Percentiles rank a stretch among this genome's conserved stretches.
Conservation (phyloP, 192 early-diverging fungal genomes). For the Martensiomyces pterosporus region DNA sequence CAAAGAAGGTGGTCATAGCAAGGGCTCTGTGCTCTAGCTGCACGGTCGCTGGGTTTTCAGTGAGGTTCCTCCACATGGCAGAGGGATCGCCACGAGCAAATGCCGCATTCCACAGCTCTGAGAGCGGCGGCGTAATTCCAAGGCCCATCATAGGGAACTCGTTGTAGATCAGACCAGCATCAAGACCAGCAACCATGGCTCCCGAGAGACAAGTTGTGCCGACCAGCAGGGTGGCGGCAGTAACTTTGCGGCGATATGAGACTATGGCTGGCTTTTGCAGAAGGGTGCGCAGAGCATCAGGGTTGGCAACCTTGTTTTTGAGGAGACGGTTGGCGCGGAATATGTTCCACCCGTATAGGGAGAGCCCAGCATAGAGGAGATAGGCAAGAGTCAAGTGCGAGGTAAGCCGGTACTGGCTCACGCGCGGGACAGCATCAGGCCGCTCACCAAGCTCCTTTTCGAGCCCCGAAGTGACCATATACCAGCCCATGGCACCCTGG, state of each 20-base stretch:
- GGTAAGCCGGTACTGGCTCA: slow-evolving; percentile 90
- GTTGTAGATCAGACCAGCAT: slow-evolving; percentile 96
- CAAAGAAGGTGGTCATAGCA: slow-evolving; percentile 77
- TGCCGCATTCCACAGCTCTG: slow-evolving; percentile 54
- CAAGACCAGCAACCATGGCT: slow-evolving; percentile 93
- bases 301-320: slow-evolving; percentile 48
- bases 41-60: slow-evolving; percentile 92
- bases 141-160: slow-evolving; percentile 95
- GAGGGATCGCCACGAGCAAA: slow-evolving; percentile 29
- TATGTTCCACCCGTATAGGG: slow-evolving; percentile 76
- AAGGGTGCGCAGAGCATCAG: slow-evolving; percentile 59
- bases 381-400: slow-evolving; percentile 89
- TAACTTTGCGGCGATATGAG: slow-evolving; percentile 46
- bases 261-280: slow-evolving; percentile 58
- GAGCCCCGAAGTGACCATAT: slow-evolving; percentile 95
- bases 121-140: slow-evolving; percentile 69
- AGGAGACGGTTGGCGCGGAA: slow-evolving; percentile 65
- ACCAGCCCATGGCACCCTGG: slow-evolving; percentile 95
- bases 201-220: slow-evolving; percentile 87
- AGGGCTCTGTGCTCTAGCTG: slow-evolving; percentile 95
- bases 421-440: slow-evolving; percentile 79
- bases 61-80: slow-evolving; percentile 75
- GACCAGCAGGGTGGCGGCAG: slow-evolving; percentile 54
- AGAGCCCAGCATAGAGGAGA: slow-evolving; percentile 74
- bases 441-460: slow-evolving; percentile 72